phyloP scores from a whole-genome alignment of 1,284 basidiomycete genomes.

The Cryptococcus hybrid region DNA sequence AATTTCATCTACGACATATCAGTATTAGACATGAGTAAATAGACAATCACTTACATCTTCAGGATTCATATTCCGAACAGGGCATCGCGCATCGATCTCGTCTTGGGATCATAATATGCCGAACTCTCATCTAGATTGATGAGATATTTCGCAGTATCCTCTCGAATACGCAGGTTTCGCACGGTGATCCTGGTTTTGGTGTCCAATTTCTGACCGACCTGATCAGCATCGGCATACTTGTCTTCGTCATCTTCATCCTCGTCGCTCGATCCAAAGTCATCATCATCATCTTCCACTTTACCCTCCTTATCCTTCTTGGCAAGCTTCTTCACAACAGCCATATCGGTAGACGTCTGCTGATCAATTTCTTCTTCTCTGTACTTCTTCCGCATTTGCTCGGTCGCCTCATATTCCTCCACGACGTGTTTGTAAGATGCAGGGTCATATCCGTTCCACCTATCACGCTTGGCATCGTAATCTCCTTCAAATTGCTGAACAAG shows the following conservation, averaged over 20 bases:
- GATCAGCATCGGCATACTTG: slow-evolving; percentile 96
- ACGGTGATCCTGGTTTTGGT: slow-evolving; percentile 98
- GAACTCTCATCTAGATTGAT: slow-evolving; percentile 94
- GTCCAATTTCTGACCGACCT: slow-evolving; percentile 96
- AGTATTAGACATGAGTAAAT: slow-evolving; percentile 1
- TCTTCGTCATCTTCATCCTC: slow-evolving; percentile 92
- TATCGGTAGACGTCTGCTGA: slow-evolving; percentile 87
- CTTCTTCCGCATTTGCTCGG: slow-evolving; percentile 86
- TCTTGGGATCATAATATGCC: slow-evolving; percentile 99
- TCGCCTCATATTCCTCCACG: slow-evolving; percentile 90
- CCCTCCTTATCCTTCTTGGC: slow-evolving; percentile 72
- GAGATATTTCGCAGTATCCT: slow-evolving; percentile 99
- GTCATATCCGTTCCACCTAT: slow-evolving; percentile 99
- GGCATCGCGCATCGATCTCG: slow-evolving; percentile 98
- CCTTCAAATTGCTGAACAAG: slow-evolving; percentile 71
- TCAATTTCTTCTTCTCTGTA: slow-evolving; percentile 95
- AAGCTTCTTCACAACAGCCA: slow-evolving; percentile 74
- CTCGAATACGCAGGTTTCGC: slow-evolving; percentile 95
- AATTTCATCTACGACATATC: slow-evolving; percentile 65
- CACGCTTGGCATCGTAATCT: slow-evolving; percentile 95
- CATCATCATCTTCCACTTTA: slow-evolving; percentile 61
- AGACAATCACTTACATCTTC: slow-evolving; percentile 69
- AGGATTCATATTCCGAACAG: slow-evolving; percentile 67
- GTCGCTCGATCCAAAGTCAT: slow-evolving; percentile 95
- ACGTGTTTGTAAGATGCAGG: slow-evolving; percentile 77